A percentile compares a stretch with the other conserved stretches of the same genome.
These are phyloP conservation scores for Cubamyces lactineus DNA, from an alignment of 768 basidiomycete species.

Conservation along the genomic window DNA sequence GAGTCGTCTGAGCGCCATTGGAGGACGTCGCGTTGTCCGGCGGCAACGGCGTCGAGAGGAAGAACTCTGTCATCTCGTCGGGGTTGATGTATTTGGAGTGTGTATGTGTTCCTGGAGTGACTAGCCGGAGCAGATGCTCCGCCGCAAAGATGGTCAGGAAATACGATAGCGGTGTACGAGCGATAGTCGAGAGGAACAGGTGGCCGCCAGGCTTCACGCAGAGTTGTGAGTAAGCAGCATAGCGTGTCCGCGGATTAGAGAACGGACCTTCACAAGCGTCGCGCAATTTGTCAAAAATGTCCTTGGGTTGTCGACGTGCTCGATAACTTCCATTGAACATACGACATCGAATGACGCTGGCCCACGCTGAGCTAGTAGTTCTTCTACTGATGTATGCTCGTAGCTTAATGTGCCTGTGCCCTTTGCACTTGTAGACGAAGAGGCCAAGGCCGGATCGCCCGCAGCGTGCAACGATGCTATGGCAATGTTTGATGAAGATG, in stretches of 20 bases:
- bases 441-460: slow-evolving; percentile 65
- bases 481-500: slow-evolving; percentile 82
- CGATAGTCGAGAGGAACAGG: slow-evolving; percentile 93
- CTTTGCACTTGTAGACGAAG: slow-evolving; percentile 18
- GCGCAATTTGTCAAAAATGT: slow-evolving; percentile 83
- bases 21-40: slow-evolving; percentile 25
- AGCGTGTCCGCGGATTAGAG: not conserved
- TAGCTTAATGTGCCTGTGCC: slow-evolving; percentile 54
- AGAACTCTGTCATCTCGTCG: slow-evolving; percentile 81
- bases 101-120: slow-evolving; percentile 88
- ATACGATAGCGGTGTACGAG: slow-evolving; percentile 79
- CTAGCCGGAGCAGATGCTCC: slow-evolving; percentile 79
- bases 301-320: slow-evolving; percentile 93
- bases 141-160: slow-evolving; percentile 76
- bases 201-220: slow-evolving; percentile 85
- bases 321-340: slow-evolving; percentile 96
- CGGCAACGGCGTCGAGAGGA: slow-evolving; percentile 44
- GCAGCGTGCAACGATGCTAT: slow-evolving; percentile 85
- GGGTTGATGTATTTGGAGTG: slow-evolving; percentile 90
- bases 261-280: slow-evolving; percentile 80
- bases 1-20: not conserved
- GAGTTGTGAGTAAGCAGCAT: not conserved
- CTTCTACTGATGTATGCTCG: slow-evolving; percentile 74
- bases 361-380: slow-evolving; percentile 54
- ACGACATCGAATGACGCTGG: slow-evolving; percentile 83